phyloP scores from a whole-genome alignment of 1,284 basidiomycete genomes.

The Schizophyllum amplum region DNA sequence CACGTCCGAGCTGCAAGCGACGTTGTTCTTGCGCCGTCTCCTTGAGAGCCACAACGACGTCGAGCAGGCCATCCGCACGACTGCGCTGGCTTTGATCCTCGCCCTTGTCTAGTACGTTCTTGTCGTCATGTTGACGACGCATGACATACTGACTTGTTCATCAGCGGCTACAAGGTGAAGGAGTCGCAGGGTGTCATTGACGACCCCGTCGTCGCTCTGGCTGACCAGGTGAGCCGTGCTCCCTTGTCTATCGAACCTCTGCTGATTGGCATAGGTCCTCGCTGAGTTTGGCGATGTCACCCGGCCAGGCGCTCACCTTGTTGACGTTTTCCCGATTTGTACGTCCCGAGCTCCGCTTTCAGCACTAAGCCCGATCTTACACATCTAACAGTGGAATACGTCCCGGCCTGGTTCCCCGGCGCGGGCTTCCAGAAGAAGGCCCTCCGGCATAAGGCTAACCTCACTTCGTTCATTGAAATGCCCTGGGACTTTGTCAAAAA shows the following conservation, averaged over 20 bases:
- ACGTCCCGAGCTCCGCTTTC: neutral
- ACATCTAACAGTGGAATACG: conserved; percentile 30
- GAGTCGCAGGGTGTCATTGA: too few species aligned
- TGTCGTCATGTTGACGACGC: conserved; percentile 32
- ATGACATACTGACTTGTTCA: conserved; percentile 41
- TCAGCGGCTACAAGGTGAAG: conserved; percentile 33
- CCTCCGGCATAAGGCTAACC: conserved; percentile 27
- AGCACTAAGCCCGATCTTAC: neutral
- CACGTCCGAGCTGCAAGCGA: conserved; percentile 35
- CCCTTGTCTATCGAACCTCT: too few species aligned
- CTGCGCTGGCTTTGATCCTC: conserved; percentile 40
- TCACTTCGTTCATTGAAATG: conserved; percentile 29
- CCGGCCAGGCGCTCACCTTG: conserved; percentile 9
- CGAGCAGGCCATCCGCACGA: conserved; percentile 11
- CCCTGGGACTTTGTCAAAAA: conserved; percentile 38
- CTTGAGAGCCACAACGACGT: conserved; percentile 35
- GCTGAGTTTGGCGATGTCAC: conserved; percentile 15
- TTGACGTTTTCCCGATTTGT: conserved; percentile 8
- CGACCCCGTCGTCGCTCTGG: conserved; percentile 40
- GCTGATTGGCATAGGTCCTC: too few species aligned
- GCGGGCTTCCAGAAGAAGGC: conserved; percentile 40
- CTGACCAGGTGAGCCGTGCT: too few species aligned
- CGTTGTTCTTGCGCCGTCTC: conserved; percentile 35
- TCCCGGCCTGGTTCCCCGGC: conserved; percentile 41
- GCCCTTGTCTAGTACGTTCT: conserved; percentile 34